Base-by-base conservation (phyloP, 805 yeast species). In the Yarrowia sp. region DNA sequence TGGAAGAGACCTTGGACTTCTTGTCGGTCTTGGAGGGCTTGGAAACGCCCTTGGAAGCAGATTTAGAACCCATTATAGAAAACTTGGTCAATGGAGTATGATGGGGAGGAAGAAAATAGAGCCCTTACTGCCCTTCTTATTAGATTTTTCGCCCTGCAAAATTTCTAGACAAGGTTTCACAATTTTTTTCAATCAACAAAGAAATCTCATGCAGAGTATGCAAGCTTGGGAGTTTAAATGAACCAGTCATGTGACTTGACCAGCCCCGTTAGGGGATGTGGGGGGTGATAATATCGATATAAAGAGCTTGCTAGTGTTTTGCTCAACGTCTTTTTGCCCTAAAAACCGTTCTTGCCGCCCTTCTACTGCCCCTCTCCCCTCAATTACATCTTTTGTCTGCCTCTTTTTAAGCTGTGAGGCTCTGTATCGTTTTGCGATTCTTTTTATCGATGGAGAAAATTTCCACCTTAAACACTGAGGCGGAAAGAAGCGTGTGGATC, bases 1-100 rank as follows among this genome's bases (percentile, higher is more conserved):
- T 68, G 56, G 67, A 49, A 24, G 65, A 50, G 12, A 42, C 67
- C 70, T 61, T 69, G 68, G 61, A 39, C 66, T 61, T 61, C 55
- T 46, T 46, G 43, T 61, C 66, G 36, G 66, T 38, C 66, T 61
- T 61, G 64, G 64, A 58, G 55, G 66, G 66, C 66, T 61, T 61
- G 66, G 55, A 38, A 61, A 61, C 66, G 13, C 66, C 66, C 55
- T 61, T 61, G 66, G 66, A 44, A 20, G 53, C 24, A 36, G 66
- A 46, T 61, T 61, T 61, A 39, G 66, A 61, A 46, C 66, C 66
- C 66, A 61, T 61, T 46, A 61, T 61, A 38, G 39, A 33, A 20
- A 15, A 10, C 12, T 15, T 42, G n/a, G 64, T 14, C 30, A 33
- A 58, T 30, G 49, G 30, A 19, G 43, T 19, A 20, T n/a, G 64